phyloP scores from a whole-genome alignment of 352 stramenopile genomes.

The Pythium utonaiense region DNA sequence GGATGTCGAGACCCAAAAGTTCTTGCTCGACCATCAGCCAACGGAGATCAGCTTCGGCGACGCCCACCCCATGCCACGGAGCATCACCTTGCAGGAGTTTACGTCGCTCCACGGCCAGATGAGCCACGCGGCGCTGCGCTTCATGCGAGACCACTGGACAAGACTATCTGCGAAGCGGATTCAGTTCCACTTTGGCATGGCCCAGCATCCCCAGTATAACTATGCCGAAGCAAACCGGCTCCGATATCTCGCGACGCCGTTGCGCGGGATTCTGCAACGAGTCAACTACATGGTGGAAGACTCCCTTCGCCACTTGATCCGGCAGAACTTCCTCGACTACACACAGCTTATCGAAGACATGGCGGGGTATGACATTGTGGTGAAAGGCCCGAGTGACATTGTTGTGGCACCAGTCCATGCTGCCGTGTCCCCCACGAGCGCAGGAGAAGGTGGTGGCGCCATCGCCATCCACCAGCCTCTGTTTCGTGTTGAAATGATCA shows the following conservation, averaged over 20 bases:
- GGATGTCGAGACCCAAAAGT: slow-evolving; percentile 50
- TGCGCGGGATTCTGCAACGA: slow-evolving; percentile 60
- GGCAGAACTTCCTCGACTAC: slow-evolving; percentile 70
- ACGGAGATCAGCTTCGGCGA: slow-evolving; percentile 66
- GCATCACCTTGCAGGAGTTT: slow-evolving; percentile 74
- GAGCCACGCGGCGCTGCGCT: slow-evolving; percentile 63
- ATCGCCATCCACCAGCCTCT: slow-evolving; percentile 49
- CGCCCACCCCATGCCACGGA: slow-evolving; percentile 40
- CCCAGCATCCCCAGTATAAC: slow-evolving; percentile 58
- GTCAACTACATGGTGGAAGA: slow-evolving; percentile 85
- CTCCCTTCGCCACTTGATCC: slow-evolving; percentile 55
- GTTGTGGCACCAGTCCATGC: slow-evolving; percentile 15
- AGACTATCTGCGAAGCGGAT: slow-evolving; percentile 69
- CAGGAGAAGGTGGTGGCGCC: not conserved
- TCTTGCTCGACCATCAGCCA: slow-evolving; percentile 67
- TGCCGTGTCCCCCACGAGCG: not conserved
- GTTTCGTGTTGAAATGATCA: slow-evolving; percentile 71
- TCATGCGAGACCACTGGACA: slow-evolving; percentile 80
- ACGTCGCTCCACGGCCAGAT: slow-evolving; percentile 62
- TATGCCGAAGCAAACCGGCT: slow-evolving; percentile 58
- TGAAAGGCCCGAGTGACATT: slow-evolving; percentile 48
- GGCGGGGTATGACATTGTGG: slow-evolving; percentile 49
- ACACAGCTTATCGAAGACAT: slow-evolving; percentile 66
- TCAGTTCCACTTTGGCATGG: slow-evolving; percentile 53
- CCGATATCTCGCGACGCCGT: slow-evolving; percentile 57